Percentiles rank a stretch among this genome's conserved stretches.
Conservation (phyloP, 2,329 filamentous ascomycete genomes). For the Albophoma yamanashiensis region DNA sequence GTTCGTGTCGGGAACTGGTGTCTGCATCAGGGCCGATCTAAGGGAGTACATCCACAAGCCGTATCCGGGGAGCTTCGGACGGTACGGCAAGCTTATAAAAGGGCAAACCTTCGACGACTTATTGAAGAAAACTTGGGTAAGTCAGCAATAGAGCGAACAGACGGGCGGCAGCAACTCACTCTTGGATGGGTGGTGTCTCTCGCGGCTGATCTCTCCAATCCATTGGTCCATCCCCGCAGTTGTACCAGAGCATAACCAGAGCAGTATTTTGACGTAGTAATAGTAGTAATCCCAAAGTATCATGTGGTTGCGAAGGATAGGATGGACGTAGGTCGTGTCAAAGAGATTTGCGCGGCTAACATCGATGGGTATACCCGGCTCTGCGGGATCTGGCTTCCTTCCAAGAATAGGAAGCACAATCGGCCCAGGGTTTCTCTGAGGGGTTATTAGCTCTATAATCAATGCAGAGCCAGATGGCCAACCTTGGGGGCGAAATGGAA, state of each 20-base stretch:
- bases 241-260: conserved; percentile 22
- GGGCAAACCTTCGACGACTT: conserved; percentile 25
- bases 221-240: conserved; percentile 29
- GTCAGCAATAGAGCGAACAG: background rate
- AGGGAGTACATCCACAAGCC: conserved; percentile 11
- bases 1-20: conserved; percentile 20
- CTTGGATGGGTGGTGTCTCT: conserved; percentile 17
- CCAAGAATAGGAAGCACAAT: conserved; percentile 9
- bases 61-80: conserved; percentile 12
- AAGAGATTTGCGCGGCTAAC: conserved; percentile 30
- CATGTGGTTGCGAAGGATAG: conserved; percentile 23
- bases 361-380: conserved; percentile 29
- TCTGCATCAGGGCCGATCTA: conserved; percentile 22
- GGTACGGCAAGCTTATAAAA: conserved; percentile 23
- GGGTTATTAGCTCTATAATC: no score
- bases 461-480: background rate
- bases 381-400: conserved; percentile 3
- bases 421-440: conserved; percentile 8
- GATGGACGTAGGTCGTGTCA: conserved; percentile 34
- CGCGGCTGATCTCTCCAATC: conserved; percentile 24
- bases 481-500: conserved; percentile 30
- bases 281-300: conserved; percentile 31
- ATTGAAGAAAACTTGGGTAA: conserved; percentile 24
- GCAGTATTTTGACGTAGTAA: conserved; percentile 24
- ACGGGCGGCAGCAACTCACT: conserved; percentile 6